Evolutionary conservation across 2,329 filamentous ascomycete species (phyloP).

Genomic region (Hypocreales sp.): DNA sequence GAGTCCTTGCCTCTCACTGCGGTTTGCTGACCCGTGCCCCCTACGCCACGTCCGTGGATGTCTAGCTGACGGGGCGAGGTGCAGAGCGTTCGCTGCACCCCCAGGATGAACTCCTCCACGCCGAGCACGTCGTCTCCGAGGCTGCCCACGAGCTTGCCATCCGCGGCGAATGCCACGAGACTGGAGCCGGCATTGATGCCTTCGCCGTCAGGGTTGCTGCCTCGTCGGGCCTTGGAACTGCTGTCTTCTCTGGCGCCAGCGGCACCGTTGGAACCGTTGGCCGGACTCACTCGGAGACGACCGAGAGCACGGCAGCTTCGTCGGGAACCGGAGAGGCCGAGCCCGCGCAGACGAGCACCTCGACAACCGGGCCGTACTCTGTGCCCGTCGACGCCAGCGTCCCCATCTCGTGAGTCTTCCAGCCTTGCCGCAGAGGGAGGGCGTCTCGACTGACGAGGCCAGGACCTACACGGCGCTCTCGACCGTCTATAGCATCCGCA

Average conservation of each 20-base stretch:
- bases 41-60: too few species aligned
- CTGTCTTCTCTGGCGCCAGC: conserved; percentile 3
- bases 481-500: conserved; percentile 17
- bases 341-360: conserved; percentile 1
- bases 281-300: background rate
- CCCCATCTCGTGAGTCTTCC: conserved; percentile 22
- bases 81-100: background rate
- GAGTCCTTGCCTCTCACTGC: conserved; percentile 11
- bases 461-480: conserved; percentile 18
- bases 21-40: conserved; percentile 9
- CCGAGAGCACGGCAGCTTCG: background rate
- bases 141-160: conserved; percentile 8
- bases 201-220: conserved; percentile 3
- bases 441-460: too few species aligned
- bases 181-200: conserved; percentile 3
- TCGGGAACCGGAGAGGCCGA: too few species aligned
- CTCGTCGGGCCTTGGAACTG: conserved; percentile 4
- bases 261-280: background rate
- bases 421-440: too few species aligned
- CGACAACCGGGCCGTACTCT: too few species aligned
- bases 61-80: too few species aligned
- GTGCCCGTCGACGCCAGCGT: conserved; percentile 9
- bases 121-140: conserved; percentile 6
- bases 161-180: conserved; percentile 7
- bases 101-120: conserved; percentile 7